Evolutionary conservation across 2,329 filamentous ascomycete species (phyloP).

Genomic region (Beauveria bassiana): DNA sequence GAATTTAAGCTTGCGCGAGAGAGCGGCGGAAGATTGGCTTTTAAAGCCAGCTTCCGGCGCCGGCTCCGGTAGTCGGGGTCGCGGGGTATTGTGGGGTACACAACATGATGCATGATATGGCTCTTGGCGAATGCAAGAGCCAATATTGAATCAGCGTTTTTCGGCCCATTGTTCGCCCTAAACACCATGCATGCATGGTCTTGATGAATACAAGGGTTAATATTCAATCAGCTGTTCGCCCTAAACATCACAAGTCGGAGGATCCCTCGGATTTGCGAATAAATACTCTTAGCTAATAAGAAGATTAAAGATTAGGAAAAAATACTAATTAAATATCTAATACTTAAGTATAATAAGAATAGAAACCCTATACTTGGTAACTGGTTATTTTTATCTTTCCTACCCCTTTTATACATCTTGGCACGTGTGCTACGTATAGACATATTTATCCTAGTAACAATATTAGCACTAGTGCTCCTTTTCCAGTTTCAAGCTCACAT

Average conservation of each 20-base stretch:
- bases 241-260: background rate
- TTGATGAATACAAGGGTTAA: background rate
- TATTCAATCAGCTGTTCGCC: background rate
- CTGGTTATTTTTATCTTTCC: background rate
- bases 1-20: background rate
- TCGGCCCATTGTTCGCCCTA: background rate
- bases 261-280: no score
- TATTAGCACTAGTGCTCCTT: background rate
- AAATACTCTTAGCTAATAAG: no score
- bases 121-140: background rate
- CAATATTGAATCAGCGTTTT: background rate
- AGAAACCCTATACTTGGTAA: no score
- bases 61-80: conserved; percentile 3
- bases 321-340: no score
- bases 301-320: no score
- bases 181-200: background rate
- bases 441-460: background rate
- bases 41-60: conserved; percentile 5
- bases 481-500: background rate
- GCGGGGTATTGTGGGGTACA: conserved; percentile 6
- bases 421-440: background rate
- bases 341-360: no score
- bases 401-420: background rate
- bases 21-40: background rate
- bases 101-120: background rate